phyloP scores from a whole-genome alignment of 2,329 filamentous ascomycete genomes.

The Talaromyces sp. region DNA sequence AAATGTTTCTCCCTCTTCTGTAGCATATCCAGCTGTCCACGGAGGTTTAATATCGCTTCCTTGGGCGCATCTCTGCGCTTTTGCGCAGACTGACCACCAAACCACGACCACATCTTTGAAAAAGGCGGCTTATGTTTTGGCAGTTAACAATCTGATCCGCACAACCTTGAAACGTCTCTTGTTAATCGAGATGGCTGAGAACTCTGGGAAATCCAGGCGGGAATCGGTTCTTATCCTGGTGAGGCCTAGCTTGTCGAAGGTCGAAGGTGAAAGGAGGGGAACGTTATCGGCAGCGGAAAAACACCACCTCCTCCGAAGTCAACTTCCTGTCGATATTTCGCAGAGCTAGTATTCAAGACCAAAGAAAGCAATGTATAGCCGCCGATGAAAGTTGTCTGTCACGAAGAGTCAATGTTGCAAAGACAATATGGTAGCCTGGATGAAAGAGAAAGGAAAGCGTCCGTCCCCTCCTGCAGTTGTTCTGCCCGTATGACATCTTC shows the following conservation, averaged over 20 bases:
- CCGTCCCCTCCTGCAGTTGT: background rate
- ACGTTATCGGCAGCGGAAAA: background rate
- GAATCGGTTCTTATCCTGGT: background rate
- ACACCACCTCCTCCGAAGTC: background rate
- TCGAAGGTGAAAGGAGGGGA: background rate
- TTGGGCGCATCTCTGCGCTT: slow-evolving; percentile 92
- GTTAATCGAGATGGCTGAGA: background rate
- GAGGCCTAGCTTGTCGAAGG: background rate
- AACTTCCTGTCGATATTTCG: background rate
- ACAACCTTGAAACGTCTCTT: background rate
- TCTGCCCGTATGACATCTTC: slow-evolving; percentile 15
- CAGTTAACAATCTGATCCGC: background rate
- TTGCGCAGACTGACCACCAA: slow-evolving; percentile 74
- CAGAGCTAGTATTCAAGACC: background rate
- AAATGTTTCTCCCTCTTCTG: slow-evolving; percentile 93
- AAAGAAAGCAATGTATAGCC: background rate
- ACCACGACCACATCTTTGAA: slow-evolving; percentile 72
- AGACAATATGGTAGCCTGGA: slow-evolving; percentile 12
- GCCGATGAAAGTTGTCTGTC: background rate
- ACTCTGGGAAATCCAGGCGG: background rate
- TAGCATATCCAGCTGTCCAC: slow-evolving; percentile 91
- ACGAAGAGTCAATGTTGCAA: background rate
- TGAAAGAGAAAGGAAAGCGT: background rate
- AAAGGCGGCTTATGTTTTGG: background rate
- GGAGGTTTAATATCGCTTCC: slow-evolving; percentile 85